phyloP scores from a whole-genome alignment of 129 eudicot species.

The Lonicera japonica region DNA sequence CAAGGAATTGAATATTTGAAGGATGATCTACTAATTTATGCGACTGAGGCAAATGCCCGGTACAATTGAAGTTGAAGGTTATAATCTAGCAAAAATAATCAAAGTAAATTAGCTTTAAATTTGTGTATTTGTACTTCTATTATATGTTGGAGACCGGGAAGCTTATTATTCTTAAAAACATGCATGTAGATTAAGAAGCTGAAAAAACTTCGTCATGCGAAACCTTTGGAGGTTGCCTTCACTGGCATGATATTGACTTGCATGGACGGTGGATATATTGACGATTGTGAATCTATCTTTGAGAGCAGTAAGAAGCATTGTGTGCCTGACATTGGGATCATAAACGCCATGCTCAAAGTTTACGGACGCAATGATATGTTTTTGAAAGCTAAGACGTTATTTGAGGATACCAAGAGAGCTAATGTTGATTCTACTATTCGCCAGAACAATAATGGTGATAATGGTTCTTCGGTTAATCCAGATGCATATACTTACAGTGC shows the following conservation, averaged over 20 bases:
- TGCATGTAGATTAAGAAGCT: conserved; percentile 70
- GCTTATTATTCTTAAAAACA: conserved; percentile 1
- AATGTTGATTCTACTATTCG: conserved; percentile 22
- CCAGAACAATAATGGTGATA: conserved; percentile 24
- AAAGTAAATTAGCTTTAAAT: too few relatives aligned
- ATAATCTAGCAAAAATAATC: too few relatives aligned
- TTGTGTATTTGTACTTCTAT: not conserved
- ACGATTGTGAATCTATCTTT: conserved; percentile 55
- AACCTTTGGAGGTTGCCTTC: conserved; percentile 68
- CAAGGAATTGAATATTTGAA: too few relatives aligned
- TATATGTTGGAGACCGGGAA: not conserved
- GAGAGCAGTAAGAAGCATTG: conserved; percentile 49
- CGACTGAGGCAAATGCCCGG: too few relatives aligned
- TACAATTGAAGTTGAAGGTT: too few relatives aligned
- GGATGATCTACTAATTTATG: too few relatives aligned
- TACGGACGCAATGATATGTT: conserved; percentile 86
- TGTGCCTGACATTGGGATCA: conserved; percentile 63
- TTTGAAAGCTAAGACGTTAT: conserved; percentile 68
- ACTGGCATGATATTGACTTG: conserved; percentile 89
- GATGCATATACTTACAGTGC: conserved; percentile 49
- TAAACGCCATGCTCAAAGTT: conserved; percentile 80
- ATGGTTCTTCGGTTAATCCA: conserved; percentile 31
- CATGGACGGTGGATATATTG: conserved; percentile 75
- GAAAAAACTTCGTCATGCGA: conserved; percentile 49
- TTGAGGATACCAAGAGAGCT: conserved; percentile 51